These are phyloP conservation scores for Lasiosphaeris hirsuta DNA, from an alignment of 495 filamentous ascomycete genomes.

Conservation along the genomic window DNA sequence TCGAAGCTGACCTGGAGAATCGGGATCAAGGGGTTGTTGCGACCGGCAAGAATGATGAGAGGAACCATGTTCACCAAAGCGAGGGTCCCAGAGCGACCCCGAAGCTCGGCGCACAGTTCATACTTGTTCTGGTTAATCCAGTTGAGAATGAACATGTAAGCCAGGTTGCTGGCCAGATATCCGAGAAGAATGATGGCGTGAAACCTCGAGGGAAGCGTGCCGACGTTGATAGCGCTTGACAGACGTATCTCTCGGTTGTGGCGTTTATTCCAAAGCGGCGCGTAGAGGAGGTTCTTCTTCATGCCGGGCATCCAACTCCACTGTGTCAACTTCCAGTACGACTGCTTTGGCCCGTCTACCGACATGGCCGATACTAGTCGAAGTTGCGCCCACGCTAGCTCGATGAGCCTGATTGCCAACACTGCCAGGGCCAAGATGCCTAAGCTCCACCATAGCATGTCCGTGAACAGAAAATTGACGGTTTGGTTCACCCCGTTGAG, in stretches of 20 bases:
- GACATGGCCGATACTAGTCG: conserved; percentile 51
- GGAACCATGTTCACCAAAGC: conserved; percentile 89
- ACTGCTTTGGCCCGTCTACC: conserved; percentile 39
- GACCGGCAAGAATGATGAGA: conserved; percentile 78
- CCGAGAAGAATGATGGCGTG: conserved; percentile 67
- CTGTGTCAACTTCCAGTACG: conserved; percentile 46
- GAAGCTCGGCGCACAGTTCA: conserved; percentile 56
- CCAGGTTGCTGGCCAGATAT: conserved; percentile 62
- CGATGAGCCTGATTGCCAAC: conserved; percentile 40
- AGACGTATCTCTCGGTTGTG: conserved; percentile 86
- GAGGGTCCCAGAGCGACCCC: conserved; percentile 81
- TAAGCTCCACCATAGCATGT: conserved; percentile 49
- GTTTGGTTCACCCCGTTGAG: conserved; percentile 52
- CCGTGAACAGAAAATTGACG: conserved; percentile 45
- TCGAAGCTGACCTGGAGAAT: conserved; percentile 88
- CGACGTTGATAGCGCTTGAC: conserved; percentile 74
- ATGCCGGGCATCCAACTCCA: conserved; percentile 54
- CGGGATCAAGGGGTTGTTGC: conserved; percentile 89
- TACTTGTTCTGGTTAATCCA: conserved; percentile 50
- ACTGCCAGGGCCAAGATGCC: conserved; percentile 45
- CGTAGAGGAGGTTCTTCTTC: conserved; percentile 79
- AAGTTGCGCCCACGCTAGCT: conserved; percentile 42
- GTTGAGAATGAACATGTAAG: conserved; percentile 62
- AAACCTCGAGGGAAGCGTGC: conserved; percentile 79
- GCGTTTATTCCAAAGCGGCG: conserved; percentile 73